Conservation (phyloP, 2,329 filamentous ascomycete genomes). For the Helotiales sp. region DNA sequence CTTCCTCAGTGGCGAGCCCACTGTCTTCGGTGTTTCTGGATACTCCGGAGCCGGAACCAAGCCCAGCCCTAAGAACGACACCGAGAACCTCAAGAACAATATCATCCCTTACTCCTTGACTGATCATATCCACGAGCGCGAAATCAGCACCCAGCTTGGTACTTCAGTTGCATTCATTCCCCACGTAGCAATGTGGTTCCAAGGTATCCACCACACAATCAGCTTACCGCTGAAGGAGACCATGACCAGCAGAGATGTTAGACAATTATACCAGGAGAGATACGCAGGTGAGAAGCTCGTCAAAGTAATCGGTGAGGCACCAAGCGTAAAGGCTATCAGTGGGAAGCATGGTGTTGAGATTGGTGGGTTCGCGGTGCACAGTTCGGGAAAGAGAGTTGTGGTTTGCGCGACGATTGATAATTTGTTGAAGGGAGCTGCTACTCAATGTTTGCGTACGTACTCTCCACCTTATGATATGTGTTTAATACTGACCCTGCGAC, state of each 20-base stretch:
- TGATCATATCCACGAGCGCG: conserved; percentile 91
- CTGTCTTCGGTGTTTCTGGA: conserved; percentile 86
- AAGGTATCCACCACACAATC: conserved; percentile 90
- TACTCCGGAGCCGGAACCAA: conserved; percentile 96
- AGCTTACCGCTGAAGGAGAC: conserved; percentile 81
- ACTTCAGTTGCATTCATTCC: conserved; percentile 80
- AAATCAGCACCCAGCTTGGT: conserved; percentile 80
- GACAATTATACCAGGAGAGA: conserved; percentile 92
- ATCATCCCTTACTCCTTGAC: conserved; percentile 89
- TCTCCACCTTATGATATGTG: background rate
- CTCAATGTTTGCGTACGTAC: conserved; percentile 83
- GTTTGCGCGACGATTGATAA: conserved; percentile 94
- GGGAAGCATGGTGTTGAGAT: conserved; percentile 90
- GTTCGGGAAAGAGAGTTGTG: conserved; percentile 86
- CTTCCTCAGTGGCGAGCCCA: conserved; percentile 76
- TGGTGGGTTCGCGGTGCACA: conserved; percentile 93
- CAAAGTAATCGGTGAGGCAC: conserved; percentile 86
- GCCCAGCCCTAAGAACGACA: conserved; percentile 90
- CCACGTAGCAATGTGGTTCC: conserved; percentile 96
- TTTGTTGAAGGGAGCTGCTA: conserved; percentile 87
- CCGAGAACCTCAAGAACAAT: conserved; percentile 79
- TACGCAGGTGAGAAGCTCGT: conserved; percentile 96
- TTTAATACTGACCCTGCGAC: conserved; percentile 23
- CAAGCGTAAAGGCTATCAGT: conserved; percentile 80
- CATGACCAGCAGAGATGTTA: conserved; percentile 89